Percentiles rank a stretch among this genome's conserved stretches.
Evolutionary conservation across 768 basidiomycete genomes (phyloP).

Genomic region (Favolaschia claudopus): DNA sequence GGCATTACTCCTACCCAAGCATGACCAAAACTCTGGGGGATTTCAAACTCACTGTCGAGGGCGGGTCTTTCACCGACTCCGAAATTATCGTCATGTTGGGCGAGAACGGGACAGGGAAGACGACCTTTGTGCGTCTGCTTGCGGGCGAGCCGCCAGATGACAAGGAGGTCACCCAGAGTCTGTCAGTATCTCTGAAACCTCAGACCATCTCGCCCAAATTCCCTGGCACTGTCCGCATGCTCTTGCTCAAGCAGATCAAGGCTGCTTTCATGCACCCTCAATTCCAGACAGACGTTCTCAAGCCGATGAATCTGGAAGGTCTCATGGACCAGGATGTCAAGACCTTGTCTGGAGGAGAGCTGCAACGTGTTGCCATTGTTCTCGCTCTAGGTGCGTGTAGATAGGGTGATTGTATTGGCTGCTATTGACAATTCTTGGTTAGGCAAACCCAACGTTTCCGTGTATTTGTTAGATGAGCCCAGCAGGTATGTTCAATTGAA

Average conservation of each 20-base stretch:
- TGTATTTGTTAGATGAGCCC: slow-evolving; percentile 97
- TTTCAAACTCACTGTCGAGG: slow-evolving; percentile 95
- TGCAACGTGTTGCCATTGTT: slow-evolving; percentile 97
- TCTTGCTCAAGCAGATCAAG: slow-evolving; percentile 94
- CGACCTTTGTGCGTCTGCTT: slow-evolving; percentile 94
- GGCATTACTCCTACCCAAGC: slow-evolving; percentile 88
- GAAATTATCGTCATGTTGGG: slow-evolving; percentile 99
- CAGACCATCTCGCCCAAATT: slow-evolving; percentile 99
- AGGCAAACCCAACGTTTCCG: slow-evolving; percentile 81
- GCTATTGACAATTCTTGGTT: slow-evolving; percentile 16
- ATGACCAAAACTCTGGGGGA: slow-evolving; percentile 97
- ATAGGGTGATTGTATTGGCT: background rate
- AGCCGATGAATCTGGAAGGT: slow-evolving; percentile 94
- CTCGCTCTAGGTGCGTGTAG: slow-evolving; percentile 76
- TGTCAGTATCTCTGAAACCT: slow-evolving; percentile 95
- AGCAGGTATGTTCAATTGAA: slow-evolving; percentile 59
- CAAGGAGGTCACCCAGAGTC: slow-evolving; percentile 80
- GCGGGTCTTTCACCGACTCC: slow-evolving; percentile 95
- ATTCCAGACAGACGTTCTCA: slow-evolving; percentile 97
- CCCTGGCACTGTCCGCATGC: slow-evolving; percentile 94
- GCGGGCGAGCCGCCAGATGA: slow-evolving; percentile 92
- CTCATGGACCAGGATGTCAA: slow-evolving; percentile 99
- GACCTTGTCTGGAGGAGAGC: slow-evolving; percentile 97
- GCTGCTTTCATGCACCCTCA: slow-evolving; percentile 98
- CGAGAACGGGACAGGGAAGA: slow-evolving; percentile 99